phyloP scores from a whole-genome alignment of 306 rosid species.

The Fagus crenata region DNA sequence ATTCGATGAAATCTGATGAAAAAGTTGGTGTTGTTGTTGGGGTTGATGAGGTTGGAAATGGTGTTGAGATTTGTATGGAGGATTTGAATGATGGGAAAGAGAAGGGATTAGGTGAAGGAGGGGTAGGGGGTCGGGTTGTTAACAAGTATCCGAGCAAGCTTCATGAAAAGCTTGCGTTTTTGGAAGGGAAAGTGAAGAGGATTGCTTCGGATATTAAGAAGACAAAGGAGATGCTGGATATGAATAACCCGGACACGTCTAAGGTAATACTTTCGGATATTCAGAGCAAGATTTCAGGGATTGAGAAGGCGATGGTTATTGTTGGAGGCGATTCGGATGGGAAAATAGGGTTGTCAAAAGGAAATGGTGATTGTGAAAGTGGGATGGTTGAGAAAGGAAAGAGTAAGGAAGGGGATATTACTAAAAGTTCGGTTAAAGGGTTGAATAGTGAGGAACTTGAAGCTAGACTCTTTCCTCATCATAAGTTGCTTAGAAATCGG shows the following conservation, averaged over 20 bases:
- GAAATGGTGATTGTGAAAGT: conserved; percentile 15
- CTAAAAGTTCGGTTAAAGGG: conserved; percentile 45
- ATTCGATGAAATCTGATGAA: neutral
- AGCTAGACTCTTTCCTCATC: conserved; percentile 84
- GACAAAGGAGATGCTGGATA: conserved; percentile 86
- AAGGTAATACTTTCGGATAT: conserved; percentile 81
- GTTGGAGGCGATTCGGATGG: conserved; percentile 40
- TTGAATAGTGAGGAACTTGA: conserved; percentile 66
- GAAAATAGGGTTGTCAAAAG: conserved; percentile 29
- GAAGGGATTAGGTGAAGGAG: conserved; percentile 29
- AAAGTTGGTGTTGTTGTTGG: conserved; percentile 13
- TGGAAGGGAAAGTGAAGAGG: conserved; percentile 94
- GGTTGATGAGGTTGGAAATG: conserved; percentile 8
- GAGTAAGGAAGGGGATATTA: conserved; percentile 18
- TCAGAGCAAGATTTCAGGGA: conserved; percentile 82
- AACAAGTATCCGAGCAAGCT: conserved; percentile 67
- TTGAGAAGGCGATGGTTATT: conserved; percentile 74
- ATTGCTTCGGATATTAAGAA: conserved; percentile 89
- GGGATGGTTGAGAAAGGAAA: conserved; percentile 27
- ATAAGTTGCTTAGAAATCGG: conserved; percentile 61
- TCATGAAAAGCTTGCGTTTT: conserved; percentile 91
- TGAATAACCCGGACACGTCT: conserved; percentile 74
- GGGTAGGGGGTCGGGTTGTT: conserved; percentile 15
- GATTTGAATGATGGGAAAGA: conserved; percentile 24
- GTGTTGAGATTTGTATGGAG: conserved; percentile 7